A percentile compares a stretch with the other conserved stretches of the same genome.
These are phyloP conservation scores for Ophiocordyceps camponoti-saundersi DNA, from an alignment of 2,329 filamentous ascomycete species.

Conservation along the genomic window DNA sequence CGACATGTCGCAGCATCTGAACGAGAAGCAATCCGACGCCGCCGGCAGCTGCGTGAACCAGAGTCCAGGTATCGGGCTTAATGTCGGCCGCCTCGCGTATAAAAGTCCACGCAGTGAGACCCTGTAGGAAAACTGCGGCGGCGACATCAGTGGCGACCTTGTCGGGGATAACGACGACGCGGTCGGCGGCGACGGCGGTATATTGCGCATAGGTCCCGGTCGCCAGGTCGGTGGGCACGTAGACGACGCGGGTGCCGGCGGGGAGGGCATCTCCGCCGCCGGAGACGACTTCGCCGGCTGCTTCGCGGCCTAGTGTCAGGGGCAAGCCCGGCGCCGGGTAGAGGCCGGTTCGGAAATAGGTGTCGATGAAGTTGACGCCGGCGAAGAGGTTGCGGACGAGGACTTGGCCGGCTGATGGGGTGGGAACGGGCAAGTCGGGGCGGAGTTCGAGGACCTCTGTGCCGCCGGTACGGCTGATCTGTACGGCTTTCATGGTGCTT, in stretches of 20 bases:
- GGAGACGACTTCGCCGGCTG: constrained; percentile 51
- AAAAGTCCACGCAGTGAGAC: constrained; percentile 66
- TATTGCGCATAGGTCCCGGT: constrained; percentile 38
- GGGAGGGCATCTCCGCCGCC: constrained; percentile 31
- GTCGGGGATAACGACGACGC: constrained; percentile 46
- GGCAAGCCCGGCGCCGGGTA: constrained; percentile 54
- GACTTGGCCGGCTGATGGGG: constrained; percentile 50
- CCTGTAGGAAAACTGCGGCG: constrained; percentile 60
- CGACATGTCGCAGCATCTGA: constrained; percentile 55
- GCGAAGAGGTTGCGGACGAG: constrained; percentile 67
- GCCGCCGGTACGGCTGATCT: constrained; percentile 47
- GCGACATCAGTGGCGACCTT: constrained; percentile 42
- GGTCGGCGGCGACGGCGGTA: constrained; percentile 31
- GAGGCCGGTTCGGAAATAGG: constrained; percentile 72
- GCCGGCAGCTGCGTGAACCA: constrained; percentile 75
- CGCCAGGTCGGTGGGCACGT: constrained; percentile 27
- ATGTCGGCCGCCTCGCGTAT: constrained; percentile 63
- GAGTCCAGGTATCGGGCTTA: constrained; percentile 34
- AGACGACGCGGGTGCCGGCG: constrained; percentile 56
- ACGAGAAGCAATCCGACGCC: constrained; percentile 62
- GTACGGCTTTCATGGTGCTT: constrained; percentile 52
- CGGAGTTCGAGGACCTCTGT: constrained; percentile 56
- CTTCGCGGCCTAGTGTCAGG: constrained; percentile 66
- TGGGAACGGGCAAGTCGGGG: constrained; percentile 49
- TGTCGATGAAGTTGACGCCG: constrained; percentile 84